Evolutionary conservation across 2,329 filamentous ascomycete genomes (phyloP).

Genomic region (Colletotrichum lini): DNA sequence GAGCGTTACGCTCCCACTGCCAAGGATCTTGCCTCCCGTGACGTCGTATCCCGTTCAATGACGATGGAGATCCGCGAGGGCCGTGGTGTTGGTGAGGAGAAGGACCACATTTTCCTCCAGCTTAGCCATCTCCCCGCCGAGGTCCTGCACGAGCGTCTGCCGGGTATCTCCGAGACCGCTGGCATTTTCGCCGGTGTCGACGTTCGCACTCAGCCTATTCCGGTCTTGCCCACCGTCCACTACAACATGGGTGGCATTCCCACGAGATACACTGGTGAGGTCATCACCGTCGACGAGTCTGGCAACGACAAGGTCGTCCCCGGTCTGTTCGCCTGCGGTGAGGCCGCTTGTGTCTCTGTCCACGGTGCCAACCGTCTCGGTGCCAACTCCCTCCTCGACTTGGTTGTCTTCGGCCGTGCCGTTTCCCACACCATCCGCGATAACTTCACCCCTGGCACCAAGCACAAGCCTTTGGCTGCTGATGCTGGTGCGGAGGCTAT

Average conservation of each 20-base stretch:
- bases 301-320: constrained; percentile 95
- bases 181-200: constrained; percentile 98
- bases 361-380: constrained; percentile 98
- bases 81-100: constrained; percentile 95
- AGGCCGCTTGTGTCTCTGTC: constrained; percentile 97
- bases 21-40: constrained; percentile 96
- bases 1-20: constrained; percentile 97
- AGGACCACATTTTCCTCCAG: constrained; percentile 99
- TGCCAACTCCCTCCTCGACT: constrained; percentile 97
- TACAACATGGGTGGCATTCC: constrained; percentile 99
- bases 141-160: constrained; percentile 94
- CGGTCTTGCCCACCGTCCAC: constrained; percentile 95
- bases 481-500: constrained; percentile 94
- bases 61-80: constrained; percentile 98
- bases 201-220: constrained; percentile 96
- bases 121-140: constrained; percentile 94
- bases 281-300: constrained; percentile 86
- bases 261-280: constrained; percentile 97
- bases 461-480: constrained; percentile 83
- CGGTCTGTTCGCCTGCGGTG: constrained; percentile 95
- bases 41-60: constrained; percentile 98
- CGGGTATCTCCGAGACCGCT: constrained; percentile 98
- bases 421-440: constrained; percentile 98
- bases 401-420: constrained; percentile 97
- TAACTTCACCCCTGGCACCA: constrained; percentile 87